phyloP scores from a whole-genome alignment of 768 basidiomycete species.

The Auriscalpium vulgare region DNA sequence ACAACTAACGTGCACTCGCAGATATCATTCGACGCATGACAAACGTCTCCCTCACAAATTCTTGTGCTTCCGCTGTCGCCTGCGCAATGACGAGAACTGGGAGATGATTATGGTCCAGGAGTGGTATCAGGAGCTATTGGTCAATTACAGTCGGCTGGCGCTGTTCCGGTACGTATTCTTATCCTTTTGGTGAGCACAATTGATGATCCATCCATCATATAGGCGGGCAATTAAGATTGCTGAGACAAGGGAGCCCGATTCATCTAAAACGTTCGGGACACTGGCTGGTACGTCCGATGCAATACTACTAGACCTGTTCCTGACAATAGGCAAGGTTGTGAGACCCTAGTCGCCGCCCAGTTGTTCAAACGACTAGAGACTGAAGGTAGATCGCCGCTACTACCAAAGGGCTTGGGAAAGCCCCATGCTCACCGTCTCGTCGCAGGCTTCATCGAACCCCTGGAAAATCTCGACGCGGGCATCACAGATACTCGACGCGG shows the following conservation, averaged over 20 bases:
- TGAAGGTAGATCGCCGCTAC: constrained; percentile 43
- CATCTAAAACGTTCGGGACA: constrained; percentile 47
- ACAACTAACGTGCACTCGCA: constrained; percentile 17
- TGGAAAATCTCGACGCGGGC: constrained; percentile 35
- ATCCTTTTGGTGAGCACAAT: too few species aligned
- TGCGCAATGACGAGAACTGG: constrained; percentile 48
- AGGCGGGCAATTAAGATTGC: constrained; percentile 68
- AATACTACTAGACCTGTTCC: background rate
- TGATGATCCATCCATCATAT: background rate
- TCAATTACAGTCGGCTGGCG: constrained; percentile 61
- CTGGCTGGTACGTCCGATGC: constrained; percentile 40
- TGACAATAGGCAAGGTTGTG: constrained; percentile 35
- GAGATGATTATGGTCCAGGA: constrained; percentile 52
- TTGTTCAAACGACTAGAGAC: constrained; percentile 61
- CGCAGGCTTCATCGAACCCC: constrained; percentile 54
- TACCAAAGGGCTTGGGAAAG: background rate
- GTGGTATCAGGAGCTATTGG: constrained; percentile 50
- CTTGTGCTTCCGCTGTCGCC: constrained; percentile 61
- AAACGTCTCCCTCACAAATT: constrained; percentile 51
- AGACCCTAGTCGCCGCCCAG: constrained; percentile 47
- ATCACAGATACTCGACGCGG: constrained; percentile 29
- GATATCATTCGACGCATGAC: constrained; percentile 58
- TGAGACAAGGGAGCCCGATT: constrained; percentile 38
- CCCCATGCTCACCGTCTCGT: background rate
- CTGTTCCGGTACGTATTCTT: constrained; percentile 48